Base-by-base conservation (phyloP, 768 basidiomycete genomes). In the Lentinula detonsa region DNA sequence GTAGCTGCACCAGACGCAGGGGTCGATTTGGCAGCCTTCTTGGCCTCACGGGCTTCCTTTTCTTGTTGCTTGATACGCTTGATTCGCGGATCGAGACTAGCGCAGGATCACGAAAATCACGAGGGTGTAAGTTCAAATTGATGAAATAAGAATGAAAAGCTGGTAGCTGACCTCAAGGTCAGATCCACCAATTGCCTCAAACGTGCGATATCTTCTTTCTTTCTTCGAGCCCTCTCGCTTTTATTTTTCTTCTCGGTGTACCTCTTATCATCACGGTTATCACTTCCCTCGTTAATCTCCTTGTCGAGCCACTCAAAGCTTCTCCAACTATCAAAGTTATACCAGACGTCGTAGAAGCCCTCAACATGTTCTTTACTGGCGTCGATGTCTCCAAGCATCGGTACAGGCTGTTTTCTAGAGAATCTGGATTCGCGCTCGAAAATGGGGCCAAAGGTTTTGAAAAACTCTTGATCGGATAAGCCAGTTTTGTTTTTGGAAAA, bases 171-270 rank as follows among this genome's bases (percentile, higher is more conserved):
- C 81, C 78, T 76, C 52, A 97, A 83, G 23, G 92, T 85, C 60
- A 88, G 76, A 77, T 98, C 96, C 54, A 99, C 94, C 28, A 99
- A 78, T 31, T 78, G 78, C 57, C 96, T 87, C 33, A 98, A 74
- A 67, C 95, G 90, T 11, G 93, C 89, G 49, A 85, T 98, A 75
- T 99, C 96, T 67, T 97, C 96, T 81, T 97, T 97, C 81, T 99
- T 99, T 72, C 93, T 81, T 61, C 94, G 84, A 11, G 94, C 92
- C 37, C 96, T 94, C 76, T 99, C 96, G 5, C 91, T 76, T 76
- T 97, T 98, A 85, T 99, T 99, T 83, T 99, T 99, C 82, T 98
- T 98, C 77, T 98, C 96, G 16, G 93, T 95, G 77, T 95, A 97
- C 34, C 96, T 90, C 76, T 98, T 98, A 74, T 99, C 96, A 73